phyloP scores from a whole-genome alignment of 1,284 basidiomycete genomes.

The Pseudomicrostroma phylloplanum region DNA sequence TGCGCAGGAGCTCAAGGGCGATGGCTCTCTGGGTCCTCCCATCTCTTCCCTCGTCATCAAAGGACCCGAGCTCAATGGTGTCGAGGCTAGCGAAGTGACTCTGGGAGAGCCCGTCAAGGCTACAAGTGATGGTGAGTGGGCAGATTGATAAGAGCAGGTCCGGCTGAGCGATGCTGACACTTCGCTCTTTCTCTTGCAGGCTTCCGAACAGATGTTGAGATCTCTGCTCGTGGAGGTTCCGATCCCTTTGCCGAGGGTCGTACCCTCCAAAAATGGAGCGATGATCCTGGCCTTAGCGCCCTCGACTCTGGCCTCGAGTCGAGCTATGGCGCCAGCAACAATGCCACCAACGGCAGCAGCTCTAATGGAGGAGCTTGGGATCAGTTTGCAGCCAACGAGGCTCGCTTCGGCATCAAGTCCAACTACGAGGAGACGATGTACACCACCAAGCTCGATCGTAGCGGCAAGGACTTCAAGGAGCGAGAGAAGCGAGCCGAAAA shows the following conservation, averaged over 20 bases:
- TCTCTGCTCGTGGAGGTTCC: constrained; percentile 23
- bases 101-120: constrained; percentile 26
- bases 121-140: constrained; percentile 17
- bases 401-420: constrained; percentile 83
- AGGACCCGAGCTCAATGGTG: constrained; percentile 31
- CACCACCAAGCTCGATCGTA: constrained; percentile 86
- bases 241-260: constrained; percentile 32
- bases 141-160: constrained; percentile 22
- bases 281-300: constrained; percentile 29
- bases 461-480: constrained; percentile 76
- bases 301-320: constrained; percentile 19
- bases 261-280: constrained; percentile 37
- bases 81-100: constrained; percentile 30
- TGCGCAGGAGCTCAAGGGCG: constrained; percentile 31
- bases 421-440: constrained; percentile 90
- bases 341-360: constrained; percentile 19
- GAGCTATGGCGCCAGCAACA: constrained; percentile 12
- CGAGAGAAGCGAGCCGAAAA: constrained; percentile 79
- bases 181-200: constrained; percentile 8
- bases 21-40: constrained; percentile 26
- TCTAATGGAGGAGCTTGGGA: constrained; percentile 66
- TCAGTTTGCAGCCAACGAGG: constrained; percentile 90
- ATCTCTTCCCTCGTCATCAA: constrained; percentile 29
- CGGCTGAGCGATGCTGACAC: constrained; percentile 11
- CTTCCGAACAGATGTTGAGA: constrained; percentile 43